phyloP scores from a whole-genome alignment of 306 rosid genomes.

The Cucumis cinereus region DNA sequence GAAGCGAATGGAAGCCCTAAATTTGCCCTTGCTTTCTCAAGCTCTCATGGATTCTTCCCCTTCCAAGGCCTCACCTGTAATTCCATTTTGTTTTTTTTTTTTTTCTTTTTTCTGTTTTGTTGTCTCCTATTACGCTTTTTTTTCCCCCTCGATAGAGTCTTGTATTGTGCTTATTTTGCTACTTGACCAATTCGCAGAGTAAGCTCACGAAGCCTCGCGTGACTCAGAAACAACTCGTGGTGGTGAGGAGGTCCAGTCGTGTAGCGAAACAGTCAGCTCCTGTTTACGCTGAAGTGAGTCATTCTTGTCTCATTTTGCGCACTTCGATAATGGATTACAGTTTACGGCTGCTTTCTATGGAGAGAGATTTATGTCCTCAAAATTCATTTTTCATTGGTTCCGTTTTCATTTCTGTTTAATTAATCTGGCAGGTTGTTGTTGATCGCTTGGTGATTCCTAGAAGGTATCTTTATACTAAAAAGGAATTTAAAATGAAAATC shows the following conservation, averaged over 20 bases:
- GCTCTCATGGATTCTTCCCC: constrained; percentile 34
- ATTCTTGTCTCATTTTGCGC: not conserved
- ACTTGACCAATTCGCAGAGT: constrained; percentile 15
- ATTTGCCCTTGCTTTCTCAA: constrained; percentile 45
- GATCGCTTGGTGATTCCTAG: constrained; percentile 38
- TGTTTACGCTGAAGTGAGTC: constrained; percentile 29
- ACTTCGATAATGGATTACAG: not conserved
- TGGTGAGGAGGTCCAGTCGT: constrained; percentile 58
- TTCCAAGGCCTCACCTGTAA: constrained; percentile 18
- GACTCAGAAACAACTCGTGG: constrained; percentile 29
- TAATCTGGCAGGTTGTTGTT: constrained; percentile 23
- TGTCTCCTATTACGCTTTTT: not conserved
- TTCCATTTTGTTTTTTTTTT: not conserved
- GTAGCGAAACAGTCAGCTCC: constrained; percentile 53
- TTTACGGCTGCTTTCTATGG: not conserved
- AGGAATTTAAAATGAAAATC: not conserved
- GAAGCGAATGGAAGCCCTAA: constrained; percentile 68
- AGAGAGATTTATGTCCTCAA: not conserved
- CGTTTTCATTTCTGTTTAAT: not conserved
- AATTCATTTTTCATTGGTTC: not conserved
- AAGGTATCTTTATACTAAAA: constrained; percentile 18
- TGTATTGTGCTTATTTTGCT: not conserved
- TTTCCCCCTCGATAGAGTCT: not conserved
- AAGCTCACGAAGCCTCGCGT: constrained; percentile 36
- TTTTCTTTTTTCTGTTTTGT: not conserved